phyloP scores from a whole-genome alignment of 169 alveolate genomes.

The Eimeria maxima region DNA sequence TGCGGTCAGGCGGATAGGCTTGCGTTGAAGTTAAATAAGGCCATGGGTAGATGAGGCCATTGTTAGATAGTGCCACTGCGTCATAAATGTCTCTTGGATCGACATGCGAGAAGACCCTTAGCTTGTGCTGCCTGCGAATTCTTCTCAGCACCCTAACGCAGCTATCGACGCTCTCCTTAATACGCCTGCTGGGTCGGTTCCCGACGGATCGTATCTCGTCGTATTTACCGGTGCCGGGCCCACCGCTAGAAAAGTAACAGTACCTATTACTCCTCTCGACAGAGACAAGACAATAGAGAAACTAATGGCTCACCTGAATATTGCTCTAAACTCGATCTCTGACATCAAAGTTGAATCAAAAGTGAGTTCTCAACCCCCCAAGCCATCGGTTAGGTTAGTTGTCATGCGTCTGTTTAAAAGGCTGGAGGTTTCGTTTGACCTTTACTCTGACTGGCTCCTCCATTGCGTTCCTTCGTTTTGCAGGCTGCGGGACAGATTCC shows the following conservation, averaged over 20 bases:
- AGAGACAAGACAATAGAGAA: background rate
- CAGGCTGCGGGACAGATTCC: conserved; percentile 41
- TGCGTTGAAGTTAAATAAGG: too few relatives aligned
- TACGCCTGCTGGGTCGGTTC: conserved; percentile 19
- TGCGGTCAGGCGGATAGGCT: background rate
- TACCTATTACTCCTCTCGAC: conserved; percentile 42
- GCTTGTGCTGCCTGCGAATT: conserved; percentile 4
- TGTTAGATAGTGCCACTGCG: background rate
- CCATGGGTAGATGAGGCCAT: background rate
- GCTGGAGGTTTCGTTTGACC: too few relatives aligned
- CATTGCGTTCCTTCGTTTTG: background rate
- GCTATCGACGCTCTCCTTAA: conserved; percentile 23
- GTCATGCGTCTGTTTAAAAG: background rate
- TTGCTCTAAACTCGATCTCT: conserved; percentile 6
- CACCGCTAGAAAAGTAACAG: conserved; percentile 16
- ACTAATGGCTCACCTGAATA: conserved; percentile 18
- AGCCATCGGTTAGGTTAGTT: background rate
- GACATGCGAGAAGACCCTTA: background rate
- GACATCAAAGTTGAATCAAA: conserved; percentile 21
- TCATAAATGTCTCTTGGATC: background rate
- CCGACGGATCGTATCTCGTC: conserved; percentile 45
- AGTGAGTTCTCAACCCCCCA: background rate
- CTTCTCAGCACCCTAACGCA: conserved; percentile 47
- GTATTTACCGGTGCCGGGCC: conserved; percentile 47
- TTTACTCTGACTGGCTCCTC: background rate